These are phyloP conservation scores for Alternaria conjuncta DNA, from an alignment of 2,329 filamentous ascomycete species.

Conservation along the genomic window DNA sequence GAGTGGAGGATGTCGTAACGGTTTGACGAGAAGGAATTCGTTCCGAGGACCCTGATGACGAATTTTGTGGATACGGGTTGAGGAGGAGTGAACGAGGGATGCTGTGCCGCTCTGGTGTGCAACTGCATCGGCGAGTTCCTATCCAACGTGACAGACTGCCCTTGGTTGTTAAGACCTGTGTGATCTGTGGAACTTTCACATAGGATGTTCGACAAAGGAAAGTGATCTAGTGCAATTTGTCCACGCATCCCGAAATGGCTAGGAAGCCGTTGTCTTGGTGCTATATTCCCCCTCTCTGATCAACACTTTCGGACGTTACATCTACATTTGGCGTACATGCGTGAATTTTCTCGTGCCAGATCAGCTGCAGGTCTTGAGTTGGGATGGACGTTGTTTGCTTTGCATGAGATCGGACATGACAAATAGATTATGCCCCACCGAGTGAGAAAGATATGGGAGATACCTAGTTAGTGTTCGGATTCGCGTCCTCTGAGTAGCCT, in stretches of 20 bases:
- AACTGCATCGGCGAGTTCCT: not conserved
- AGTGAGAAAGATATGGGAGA: not conserved
- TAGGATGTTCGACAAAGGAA: not conserved
- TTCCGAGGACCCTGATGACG: not conserved
- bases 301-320: not conserved
- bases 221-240: not conserved
- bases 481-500: not conserved
- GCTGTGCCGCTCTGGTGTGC: not conserved
- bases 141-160: not conserved
- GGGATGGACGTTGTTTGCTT: not conserved
- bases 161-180: not conserved
- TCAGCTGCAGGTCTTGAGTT: not conserved
- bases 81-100: not conserved
- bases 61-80: not conserved
- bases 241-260: not conserved
- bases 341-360: not conserved
- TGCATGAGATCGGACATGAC: not conserved
- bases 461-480: not conserved
- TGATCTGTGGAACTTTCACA: not conserved
- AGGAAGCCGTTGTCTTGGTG: not conserved
- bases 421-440: not conserved
- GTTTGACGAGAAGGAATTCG: not conserved
- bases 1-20: not conserved
- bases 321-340: not conserved
- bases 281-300: not conserved